These are phyloP conservation scores for Ganoderma multipileum DNA, from an alignment of 1,284 basidiomycete species.

Conservation along the genomic window DNA sequence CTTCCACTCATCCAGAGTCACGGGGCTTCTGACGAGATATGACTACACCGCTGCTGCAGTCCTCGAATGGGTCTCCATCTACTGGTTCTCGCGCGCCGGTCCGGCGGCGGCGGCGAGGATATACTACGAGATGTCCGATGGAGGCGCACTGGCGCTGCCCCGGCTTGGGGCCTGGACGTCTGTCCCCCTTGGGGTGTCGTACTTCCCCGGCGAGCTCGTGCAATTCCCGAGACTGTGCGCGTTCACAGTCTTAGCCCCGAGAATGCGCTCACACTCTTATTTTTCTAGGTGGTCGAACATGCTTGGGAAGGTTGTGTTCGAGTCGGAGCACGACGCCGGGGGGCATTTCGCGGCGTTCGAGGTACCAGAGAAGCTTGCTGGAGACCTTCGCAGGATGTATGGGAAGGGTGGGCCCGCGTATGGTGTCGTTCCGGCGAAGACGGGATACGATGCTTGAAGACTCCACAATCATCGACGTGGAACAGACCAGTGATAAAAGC, in stretches of 20 bases:
- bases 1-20: not conserved
- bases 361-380: constrained; percentile 36
- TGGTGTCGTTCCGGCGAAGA: not conserved
- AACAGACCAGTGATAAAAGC: no score
- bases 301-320: constrained; percentile 35
- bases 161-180: constrained; percentile 36
- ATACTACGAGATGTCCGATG: constrained; percentile 49
- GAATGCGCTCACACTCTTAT: constrained; percentile 37
- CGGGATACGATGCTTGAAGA: not conserved
- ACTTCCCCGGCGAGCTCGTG: constrained; percentile 41
- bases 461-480: not conserved
- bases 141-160: constrained; percentile 3
- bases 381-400: constrained; percentile 41
- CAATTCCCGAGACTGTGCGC: constrained; percentile 34
- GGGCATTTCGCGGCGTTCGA: constrained; percentile 44
- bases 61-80: constrained; percentile 23
- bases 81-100: constrained; percentile 41
- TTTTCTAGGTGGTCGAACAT: constrained; percentile 34
- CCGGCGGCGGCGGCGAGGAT: constrained; percentile 59
- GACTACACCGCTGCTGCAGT: constrained; percentile 13
- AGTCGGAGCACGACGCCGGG: constrained; percentile 34
- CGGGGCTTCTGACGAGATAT: not conserved
- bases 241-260: constrained; percentile 26
- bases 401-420: constrained; percentile 29
- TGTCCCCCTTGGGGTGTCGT: constrained; percentile 42